Conservation (phyloP, 1,284 basidiomycete species). For the Sanghuangporus weigelae region DNA sequence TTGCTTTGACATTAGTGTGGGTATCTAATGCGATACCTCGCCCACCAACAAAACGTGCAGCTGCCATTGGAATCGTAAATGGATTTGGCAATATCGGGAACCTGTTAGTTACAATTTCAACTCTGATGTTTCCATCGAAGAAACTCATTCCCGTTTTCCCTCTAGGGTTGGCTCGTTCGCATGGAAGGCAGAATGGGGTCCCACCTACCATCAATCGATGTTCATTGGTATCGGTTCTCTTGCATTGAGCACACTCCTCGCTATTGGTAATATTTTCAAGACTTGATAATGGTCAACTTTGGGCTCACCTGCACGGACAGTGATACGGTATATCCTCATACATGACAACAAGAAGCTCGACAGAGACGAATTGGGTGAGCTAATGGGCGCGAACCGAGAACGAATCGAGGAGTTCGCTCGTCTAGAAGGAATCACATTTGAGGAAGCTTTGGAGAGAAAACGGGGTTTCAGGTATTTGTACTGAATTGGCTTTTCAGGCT, state of each 20-base stretch:
- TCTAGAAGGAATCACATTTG: conserved; percentile 33
- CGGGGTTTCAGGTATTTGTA: conserved; percentile 40
- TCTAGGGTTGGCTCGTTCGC: conserved; percentile 33
- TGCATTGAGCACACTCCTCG: conserved; percentile 25
- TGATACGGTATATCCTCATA: conserved; percentile 32
- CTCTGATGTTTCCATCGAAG: not conserved
- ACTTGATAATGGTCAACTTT: conserved; percentile 20
- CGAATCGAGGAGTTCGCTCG: conserved; percentile 35
- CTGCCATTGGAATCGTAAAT: conserved; percentile 40
- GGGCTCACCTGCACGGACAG: conserved; percentile 20
- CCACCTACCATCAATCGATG: conserved; percentile 35
- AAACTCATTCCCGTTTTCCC: not conserved
- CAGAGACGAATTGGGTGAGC: conserved; percentile 30
- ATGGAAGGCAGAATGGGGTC: conserved; percentile 35
- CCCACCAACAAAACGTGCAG: conserved; percentile 55
- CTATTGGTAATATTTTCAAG: conserved; percentile 23
- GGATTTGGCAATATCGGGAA: conserved; percentile 38
- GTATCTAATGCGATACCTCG: conserved; percentile 57
- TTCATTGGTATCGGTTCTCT: conserved; percentile 31
- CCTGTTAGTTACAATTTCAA: conserved; percentile 23
- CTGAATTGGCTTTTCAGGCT: conserved; percentile 18
- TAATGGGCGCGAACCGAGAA: conserved; percentile 28
- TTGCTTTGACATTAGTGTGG: conserved; percentile 58
- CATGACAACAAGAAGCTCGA: conserved; percentile 32
- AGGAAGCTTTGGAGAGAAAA: conserved; percentile 33